Conservation (phyloP, 2,329 filamentous ascomycete genomes). For the Diplodia corticola region DNA sequence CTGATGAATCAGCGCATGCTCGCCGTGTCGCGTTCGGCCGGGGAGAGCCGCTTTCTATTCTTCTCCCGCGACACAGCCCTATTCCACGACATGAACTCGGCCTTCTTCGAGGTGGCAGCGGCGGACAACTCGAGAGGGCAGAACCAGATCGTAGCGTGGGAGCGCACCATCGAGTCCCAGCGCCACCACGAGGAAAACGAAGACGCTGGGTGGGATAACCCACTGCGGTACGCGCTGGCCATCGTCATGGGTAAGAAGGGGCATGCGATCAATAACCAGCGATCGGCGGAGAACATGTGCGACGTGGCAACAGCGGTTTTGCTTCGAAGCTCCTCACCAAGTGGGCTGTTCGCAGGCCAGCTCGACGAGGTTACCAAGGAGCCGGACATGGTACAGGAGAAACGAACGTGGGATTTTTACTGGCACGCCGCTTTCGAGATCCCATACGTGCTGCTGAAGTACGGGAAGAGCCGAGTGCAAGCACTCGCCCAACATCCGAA, state of each 20-base stretch:
- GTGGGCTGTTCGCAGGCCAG: slow-evolving; percentile 3
- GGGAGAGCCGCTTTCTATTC: slow-evolving; percentile 23
- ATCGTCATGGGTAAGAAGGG: background rate
- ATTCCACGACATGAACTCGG: slow-evolving; percentile 3
- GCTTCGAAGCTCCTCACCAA: background rate
- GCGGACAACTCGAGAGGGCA: background rate
- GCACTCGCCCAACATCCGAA: background rate
- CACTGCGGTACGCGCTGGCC: slow-evolving; percentile 11
- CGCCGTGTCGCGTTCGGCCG: slow-evolving; percentile 11
- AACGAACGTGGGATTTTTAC: slow-evolving; percentile 1
- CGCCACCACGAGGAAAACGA: slow-evolving; percentile 6
- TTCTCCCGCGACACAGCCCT: slow-evolving; percentile 23
- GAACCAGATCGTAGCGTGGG: background rate
- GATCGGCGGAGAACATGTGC: background rate
- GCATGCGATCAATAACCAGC: slow-evolving; percentile 1
- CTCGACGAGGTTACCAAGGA: slow-evolving; percentile 6
- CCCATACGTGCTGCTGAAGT: slow-evolving; percentile 17
- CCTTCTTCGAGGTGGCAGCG: background rate
- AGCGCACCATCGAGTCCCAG: slow-evolving; percentile 2
- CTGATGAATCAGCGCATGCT: slow-evolving; percentile 22
- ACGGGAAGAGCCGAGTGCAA: background rate
- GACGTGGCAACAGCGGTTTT: background rate
- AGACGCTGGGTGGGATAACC: slow-evolving; percentile 14
- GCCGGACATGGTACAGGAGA: background rate
- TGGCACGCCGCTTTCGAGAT: slow-evolving; percentile 23